These are phyloP conservation scores for Phytopythium sindhum DNA, from an alignment of 352 stramenopile species.

Conservation along the genomic window DNA sequence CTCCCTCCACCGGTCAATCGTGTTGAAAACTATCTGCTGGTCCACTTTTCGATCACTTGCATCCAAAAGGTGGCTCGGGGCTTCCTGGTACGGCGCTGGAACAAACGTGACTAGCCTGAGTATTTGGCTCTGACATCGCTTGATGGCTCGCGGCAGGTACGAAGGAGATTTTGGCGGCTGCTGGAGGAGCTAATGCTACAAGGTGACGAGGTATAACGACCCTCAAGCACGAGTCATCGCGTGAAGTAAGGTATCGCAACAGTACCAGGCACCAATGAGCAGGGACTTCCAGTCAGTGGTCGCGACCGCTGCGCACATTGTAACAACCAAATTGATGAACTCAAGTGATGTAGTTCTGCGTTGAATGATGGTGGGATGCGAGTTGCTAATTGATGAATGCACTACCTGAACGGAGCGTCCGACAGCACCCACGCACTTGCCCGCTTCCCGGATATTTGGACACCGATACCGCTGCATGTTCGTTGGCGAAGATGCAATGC, in stretches of 20 bases:
- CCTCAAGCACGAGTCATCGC: background rate
- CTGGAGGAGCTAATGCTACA: constrained; percentile 31
- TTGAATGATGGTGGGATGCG: background rate
- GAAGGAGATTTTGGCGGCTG: constrained; percentile 35
- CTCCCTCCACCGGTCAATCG: background rate
- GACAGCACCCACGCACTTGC: background rate
- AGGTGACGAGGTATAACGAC: constrained; percentile 3
- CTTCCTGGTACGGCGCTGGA: constrained; percentile 1
- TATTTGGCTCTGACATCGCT: background rate
- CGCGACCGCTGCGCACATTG: background rate
- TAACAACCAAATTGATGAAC: background rate
- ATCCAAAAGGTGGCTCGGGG: constrained; percentile 6
- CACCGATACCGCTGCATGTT: background rate
- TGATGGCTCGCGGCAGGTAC: constrained; percentile 17
- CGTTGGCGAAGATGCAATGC: background rate
- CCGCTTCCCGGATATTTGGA: background rate
- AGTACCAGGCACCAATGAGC: background rate
- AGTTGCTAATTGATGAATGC: background rate
- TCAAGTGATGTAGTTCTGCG: background rate
- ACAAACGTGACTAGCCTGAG: background rate
- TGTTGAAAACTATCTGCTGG: background rate
- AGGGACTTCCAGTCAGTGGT: background rate
- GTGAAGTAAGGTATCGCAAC: background rate
- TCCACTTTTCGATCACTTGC: constrained; percentile 1
- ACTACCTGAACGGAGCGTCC: background rate